Evolutionary conservation across 345 rosid genomes (phyloP), one percentile per base, ranked within the genome.

Genomic region (Cardamine occulta): DNA sequence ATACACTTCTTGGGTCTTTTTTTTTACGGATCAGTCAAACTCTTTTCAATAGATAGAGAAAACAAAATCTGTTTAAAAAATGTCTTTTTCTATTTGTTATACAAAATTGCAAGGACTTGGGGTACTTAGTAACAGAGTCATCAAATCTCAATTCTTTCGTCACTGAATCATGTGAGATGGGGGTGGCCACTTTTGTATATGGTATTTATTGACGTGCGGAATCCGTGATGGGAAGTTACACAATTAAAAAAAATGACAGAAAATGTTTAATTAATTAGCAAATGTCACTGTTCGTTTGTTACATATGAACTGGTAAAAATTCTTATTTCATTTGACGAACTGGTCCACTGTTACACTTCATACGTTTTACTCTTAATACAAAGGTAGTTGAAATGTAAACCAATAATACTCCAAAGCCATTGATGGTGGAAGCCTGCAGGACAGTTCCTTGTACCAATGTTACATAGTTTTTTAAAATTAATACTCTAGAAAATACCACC

Each of bases 131-230:
- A 28, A 28, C 29, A 7, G 2, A 48, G 70, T 53, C 70, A 63
- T 10, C 37, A 73, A 34, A 74, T 47, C 73, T 66, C 10, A 24
- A 48, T 58, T 66, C 61, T 37, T 45, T 58, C 13, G 73, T 67
- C 74, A 60, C 5, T 26, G 42, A 37, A 68, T 51, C 56, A 61
- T 68, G 63, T 68, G 79, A 75, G 9, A 8, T 2, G 4, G 44
- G 3, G 3, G 14, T 48, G 69, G 35, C 53, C 63, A 11, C 68
- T 34, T 35, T 39, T 18, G 74, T 51, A 11, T 60, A 52, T 75
- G 74, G 69, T 75, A 61, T 75, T 51, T 52, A 68, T 68, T 75
- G 74, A 51, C 74, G 56, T 75, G 55, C 68, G 61, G 32, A 49
- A 28, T 75, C 47, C 55, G 61, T 75, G 79, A 75, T 29, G 63